Percentiles rank a stretch among this genome's conserved stretches.
Conservation (phyloP, 139 green algal species). For the Monoraphidium neglectum region DNA sequence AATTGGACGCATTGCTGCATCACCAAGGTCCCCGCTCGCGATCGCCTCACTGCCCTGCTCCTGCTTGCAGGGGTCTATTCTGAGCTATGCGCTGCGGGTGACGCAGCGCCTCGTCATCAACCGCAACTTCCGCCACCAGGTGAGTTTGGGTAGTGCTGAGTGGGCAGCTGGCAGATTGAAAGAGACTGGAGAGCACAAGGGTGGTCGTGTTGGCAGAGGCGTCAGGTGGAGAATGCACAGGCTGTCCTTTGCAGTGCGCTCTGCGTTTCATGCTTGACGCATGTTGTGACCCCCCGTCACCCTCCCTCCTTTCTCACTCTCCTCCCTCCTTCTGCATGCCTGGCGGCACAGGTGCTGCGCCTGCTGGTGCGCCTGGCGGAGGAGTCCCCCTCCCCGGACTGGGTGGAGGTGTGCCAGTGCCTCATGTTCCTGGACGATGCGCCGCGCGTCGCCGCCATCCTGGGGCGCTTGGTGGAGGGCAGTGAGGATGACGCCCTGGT, state of each 20-base stretch:
- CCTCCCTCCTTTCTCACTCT: background rate
- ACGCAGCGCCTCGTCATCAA: constrained; percentile 81
- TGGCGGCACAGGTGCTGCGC: constrained; percentile 76
- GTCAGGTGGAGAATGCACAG: no score
- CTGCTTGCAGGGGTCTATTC: background rate
- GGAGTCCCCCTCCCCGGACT: constrained; percentile 65
- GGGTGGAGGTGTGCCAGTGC: constrained; percentile 88
- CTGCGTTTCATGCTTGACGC: no score
- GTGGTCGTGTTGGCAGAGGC: no score
- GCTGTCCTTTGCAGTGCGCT: no score
- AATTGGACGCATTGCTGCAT: no score
- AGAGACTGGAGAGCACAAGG: no score
- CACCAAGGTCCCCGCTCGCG: no score
- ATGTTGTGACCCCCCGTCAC: background rate
- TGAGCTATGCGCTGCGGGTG: constrained; percentile 80
- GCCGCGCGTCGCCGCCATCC: constrained; percentile 78
- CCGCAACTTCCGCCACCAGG: constrained; percentile 83
- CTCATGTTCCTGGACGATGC: constrained; percentile 92
- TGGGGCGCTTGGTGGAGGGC: constrained; percentile 77
- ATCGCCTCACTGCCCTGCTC: no score
- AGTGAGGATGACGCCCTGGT: constrained; percentile 62
- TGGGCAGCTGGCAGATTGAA: no score
- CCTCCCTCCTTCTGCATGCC: background rate
- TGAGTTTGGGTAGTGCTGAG: constrained; percentile 27
- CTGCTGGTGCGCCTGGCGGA: constrained; percentile 84